Evolutionary conservation across 2,329 filamentous ascomycete species (phyloP).

Genomic region (Chaetothyriales sp.): DNA sequence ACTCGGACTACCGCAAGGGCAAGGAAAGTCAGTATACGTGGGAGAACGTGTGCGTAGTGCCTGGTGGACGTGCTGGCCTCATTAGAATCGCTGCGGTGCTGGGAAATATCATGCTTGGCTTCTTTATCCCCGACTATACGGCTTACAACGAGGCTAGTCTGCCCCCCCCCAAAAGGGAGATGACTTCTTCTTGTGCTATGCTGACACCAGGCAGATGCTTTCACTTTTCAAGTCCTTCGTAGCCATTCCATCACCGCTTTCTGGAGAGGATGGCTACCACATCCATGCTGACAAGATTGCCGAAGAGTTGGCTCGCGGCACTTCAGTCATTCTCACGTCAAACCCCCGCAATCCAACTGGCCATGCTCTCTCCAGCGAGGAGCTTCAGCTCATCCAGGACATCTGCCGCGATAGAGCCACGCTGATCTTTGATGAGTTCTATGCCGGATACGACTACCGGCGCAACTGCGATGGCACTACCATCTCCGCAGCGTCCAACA

Average conservation of each 20-base stretch:
- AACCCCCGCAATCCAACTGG: slow-evolving; percentile 94
- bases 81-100: slow-evolving; percentile 90
- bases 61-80: slow-evolving; percentile 68
- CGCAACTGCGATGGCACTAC: slow-evolving; percentile 80
- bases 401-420: slow-evolving; percentile 83
- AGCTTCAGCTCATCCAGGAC: slow-evolving; percentile 81
- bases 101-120: slow-evolving; percentile 81
- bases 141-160: slow-evolving; percentile 64
- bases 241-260: slow-evolving; percentile 71
- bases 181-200: background rate
- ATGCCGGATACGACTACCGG: slow-evolving; percentile 92
- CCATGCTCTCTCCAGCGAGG: slow-evolving; percentile 68
- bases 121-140: slow-evolving; percentile 92
- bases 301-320: slow-evolving; percentile 76
- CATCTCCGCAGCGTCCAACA: slow-evolving; percentile 77
- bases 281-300: slow-evolving; percentile 89
- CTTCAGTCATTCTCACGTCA: slow-evolving; percentile 79
- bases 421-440: slow-evolving; percentile 93
- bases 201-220: slow-evolving; percentile 48
- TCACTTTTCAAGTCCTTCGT: slow-evolving; percentile 89
- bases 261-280: slow-evolving; percentile 76
- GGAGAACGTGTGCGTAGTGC: slow-evolving; percentile 96
- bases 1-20: slow-evolving; percentile 76
- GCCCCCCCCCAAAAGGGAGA: background rate
- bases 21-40: slow-evolving; percentile 85